Evolutionary conservation across 768 basidiomycete species (phyloP), one percentile per base, ranked within the genome.

Genomic region (Boletus edulis): DNA sequence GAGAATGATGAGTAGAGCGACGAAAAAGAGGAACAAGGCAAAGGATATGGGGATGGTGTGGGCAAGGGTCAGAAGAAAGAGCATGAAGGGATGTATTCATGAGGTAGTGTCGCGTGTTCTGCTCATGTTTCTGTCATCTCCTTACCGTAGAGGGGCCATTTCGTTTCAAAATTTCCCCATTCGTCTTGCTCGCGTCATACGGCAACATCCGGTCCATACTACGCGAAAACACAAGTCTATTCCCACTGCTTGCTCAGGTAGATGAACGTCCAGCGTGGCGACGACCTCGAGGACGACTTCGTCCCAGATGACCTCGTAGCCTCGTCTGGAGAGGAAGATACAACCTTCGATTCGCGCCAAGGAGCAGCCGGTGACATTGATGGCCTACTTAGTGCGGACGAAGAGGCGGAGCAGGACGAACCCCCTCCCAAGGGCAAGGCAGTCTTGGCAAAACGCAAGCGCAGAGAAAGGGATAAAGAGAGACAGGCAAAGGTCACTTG

Each of bases 251-350:
- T 14, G 5, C 45, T 20, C 34, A 24, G 11, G 34, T 18, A 22
- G 53, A 66, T 68, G 61, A 71, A 66, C 63, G 63, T 55, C 43
- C 70, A 74, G 71, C 77, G 76, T 57, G 85, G 86, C 41, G 89
- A 94, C 76, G 91, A 91, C 76, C 78, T 94, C 18, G 89, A 89
- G 46, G 92, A 94, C 68, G 87, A 92, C 59, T 91, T 87, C 65
- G 75, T 87, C 48, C 79, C 79, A 32, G 86, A 94, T 57, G 85
- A 86, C 42, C 74, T 81, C 14, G 80, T 89, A 0, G 85, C 83
- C 1, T 72, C 81, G 14, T 86, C 84, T 0, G 86, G 77, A 12
- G 85, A 83, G 44, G 88, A 88, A 57, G 68, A 69, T 0, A 49
- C 48, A 4, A 34, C 48, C 50, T 67, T 70, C 17, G 62, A 68